Percentiles rank a stretch among this genome's conserved stretches.
phyloP scores from a whole-genome alignment of 2,329 filamentous ascomycete genomes.

The Fusarium floridanum region DNA sequence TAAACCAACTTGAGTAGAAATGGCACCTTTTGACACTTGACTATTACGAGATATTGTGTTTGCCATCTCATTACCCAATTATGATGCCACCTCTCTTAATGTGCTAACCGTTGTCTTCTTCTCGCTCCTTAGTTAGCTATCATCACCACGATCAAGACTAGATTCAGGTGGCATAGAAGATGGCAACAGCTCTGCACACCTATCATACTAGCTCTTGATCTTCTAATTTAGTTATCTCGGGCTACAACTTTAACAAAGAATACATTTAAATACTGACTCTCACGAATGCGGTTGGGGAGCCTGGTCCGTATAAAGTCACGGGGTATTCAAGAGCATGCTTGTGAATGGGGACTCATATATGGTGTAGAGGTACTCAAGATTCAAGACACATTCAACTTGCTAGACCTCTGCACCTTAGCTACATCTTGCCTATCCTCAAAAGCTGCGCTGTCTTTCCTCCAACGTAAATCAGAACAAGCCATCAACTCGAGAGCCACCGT shows the following conservation, averaged over 20 bases:
- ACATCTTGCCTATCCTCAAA: not conserved
- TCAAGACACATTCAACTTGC: not conserved
- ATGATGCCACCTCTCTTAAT: not conserved
- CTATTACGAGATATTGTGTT: not conserved
- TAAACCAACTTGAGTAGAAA: not conserved
- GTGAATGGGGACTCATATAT: not conserved
- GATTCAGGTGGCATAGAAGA: not conserved
- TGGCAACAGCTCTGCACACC: not conserved
- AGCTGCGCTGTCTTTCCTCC: not conserved
- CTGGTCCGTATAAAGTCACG: not conserved
- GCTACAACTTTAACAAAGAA: no score
- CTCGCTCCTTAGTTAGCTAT: not conserved
- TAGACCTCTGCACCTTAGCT: not conserved
- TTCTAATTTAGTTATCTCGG: no score
- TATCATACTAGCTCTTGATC: not conserved
- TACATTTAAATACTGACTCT: not conserved
- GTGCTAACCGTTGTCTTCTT: not conserved
- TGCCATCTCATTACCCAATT: not conserved
- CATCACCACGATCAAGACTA: not conserved
- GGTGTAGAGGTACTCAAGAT: not conserved
- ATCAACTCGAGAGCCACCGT: not conserved
- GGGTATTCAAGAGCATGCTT: not conserved
- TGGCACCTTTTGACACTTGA: not conserved
- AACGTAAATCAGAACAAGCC: not conserved
- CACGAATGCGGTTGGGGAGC: not conserved